phyloP scores from a whole-genome alignment of 163 green algal species.

The Volvox carteri region DNA sequence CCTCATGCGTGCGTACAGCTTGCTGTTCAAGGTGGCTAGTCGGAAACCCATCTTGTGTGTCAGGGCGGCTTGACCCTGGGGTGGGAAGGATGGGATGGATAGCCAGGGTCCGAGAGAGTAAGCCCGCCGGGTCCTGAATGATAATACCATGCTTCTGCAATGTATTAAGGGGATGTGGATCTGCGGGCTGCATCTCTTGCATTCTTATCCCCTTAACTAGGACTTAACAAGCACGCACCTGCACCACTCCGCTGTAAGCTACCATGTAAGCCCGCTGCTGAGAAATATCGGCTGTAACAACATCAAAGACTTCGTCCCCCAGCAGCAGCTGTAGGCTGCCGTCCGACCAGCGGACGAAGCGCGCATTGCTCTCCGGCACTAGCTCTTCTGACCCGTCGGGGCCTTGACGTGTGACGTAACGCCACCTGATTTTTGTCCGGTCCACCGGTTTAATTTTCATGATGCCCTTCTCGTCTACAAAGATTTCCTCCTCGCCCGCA shows the following conservation, averaged over 20 bases:
- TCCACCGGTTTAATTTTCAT: slow-evolving; percentile 43
- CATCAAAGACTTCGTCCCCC: slow-evolving; percentile 89
- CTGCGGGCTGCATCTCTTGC: background rate
- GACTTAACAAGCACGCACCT: too few species aligned
- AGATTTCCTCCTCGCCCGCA: slow-evolving; percentile 65
- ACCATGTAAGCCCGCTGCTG: slow-evolving; percentile 81
- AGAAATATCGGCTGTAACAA: slow-evolving; percentile 75
- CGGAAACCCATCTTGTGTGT: slow-evolving; percentile 74
- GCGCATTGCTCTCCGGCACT: slow-evolving; percentile 82
- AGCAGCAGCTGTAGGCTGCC: slow-evolving; percentile 78
- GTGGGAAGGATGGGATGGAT: background rate
- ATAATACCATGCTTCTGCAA: too few species aligned
- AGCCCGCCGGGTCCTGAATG: too few species aligned
- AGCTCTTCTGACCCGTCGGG: slow-evolving; percentile 27
- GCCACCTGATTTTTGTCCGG: slow-evolving; percentile 65
- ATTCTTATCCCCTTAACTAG: too few species aligned
- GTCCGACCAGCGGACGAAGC: slow-evolving; percentile 93
- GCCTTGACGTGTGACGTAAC: slow-evolving; percentile 6
- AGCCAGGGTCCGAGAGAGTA: background rate
- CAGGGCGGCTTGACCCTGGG: slow-evolving; percentile 81
- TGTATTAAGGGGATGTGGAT: background rate
- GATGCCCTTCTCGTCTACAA: slow-evolving; percentile 64
- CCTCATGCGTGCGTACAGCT: slow-evolving; percentile 81
- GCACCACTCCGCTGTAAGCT: slow-evolving; percentile 54
- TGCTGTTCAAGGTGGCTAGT: slow-evolving; percentile 77